phyloP scores from a whole-genome alignment of 768 basidiomycete species.

The Holtermannia corniformis region DNA sequence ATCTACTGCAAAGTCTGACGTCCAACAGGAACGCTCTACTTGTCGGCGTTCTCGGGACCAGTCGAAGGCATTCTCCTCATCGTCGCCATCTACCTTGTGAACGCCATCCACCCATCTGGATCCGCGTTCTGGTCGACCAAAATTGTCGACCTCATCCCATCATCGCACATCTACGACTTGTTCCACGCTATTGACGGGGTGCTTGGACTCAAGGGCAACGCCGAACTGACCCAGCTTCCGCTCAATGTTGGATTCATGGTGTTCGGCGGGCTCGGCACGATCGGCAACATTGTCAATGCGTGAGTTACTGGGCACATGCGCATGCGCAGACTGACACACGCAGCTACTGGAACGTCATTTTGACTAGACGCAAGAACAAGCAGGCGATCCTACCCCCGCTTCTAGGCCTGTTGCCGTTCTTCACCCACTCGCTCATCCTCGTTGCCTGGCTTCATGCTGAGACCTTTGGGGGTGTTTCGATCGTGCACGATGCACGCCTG shows the following conservation, averaged over 20 bases:
- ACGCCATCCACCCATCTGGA: constrained; percentile 57
- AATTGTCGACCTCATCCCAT: constrained; percentile 13
- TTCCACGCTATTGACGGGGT: constrained; percentile 15
- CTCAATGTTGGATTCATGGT: constrained; percentile 84
- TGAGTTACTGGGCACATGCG: constrained; percentile 29
- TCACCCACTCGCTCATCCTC: constrained; percentile 59
- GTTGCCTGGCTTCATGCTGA: constrained; percentile 73
- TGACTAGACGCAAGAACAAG: constrained; percentile 46
- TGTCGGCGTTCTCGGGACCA: constrained; percentile 88
- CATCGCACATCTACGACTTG: neutral
- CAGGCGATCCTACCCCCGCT: constrained; percentile 50
- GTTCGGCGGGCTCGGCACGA: constrained; percentile 59
- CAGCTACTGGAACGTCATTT: constrained; percentile 73
- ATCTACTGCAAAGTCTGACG: neutral
- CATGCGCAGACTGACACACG: neutral
- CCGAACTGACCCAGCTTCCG: constrained; percentile 47
- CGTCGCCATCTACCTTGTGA: constrained; percentile 61
- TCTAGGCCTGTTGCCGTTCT: constrained; percentile 68
- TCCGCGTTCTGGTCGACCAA: constrained; percentile 30
- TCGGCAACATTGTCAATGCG: constrained; percentile 72
- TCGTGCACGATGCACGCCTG: constrained; percentile 67
- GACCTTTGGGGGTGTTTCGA: constrained; percentile 51
- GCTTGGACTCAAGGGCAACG: constrained; percentile 17
- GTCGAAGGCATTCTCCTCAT: constrained; percentile 93
- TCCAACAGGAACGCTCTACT: constrained; percentile 68